These are phyloP conservation scores for Fraxinus excelsior DNA, from an alignment of 257 asterid genomes.

Conservation along the genomic window DNA sequence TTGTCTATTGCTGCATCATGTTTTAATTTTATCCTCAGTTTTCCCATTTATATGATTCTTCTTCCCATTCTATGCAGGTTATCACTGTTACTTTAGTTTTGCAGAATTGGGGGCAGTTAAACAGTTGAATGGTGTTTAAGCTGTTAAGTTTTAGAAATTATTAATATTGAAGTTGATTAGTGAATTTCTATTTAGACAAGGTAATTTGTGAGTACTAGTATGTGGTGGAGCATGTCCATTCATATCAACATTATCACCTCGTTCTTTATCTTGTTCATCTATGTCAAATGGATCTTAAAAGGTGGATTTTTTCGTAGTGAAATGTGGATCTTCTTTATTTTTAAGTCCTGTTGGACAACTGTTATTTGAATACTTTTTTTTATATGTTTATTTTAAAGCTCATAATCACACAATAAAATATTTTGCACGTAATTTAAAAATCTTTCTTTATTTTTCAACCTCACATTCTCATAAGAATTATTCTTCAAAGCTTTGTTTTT, in stretches of 20 bases:
- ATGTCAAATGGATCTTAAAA: not conserved
- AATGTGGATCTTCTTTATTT: not conserved
- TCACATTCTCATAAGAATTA: too few relatives aligned
- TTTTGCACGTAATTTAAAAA: too few relatives aligned
- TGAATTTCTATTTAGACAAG: not conserved
- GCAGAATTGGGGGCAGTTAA: conserved; percentile 11
- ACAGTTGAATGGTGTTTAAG: not conserved
- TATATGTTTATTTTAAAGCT: too few relatives aligned
- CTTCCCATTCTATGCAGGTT: not conserved
- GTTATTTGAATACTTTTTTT: too few relatives aligned
- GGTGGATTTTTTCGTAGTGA: not conserved
- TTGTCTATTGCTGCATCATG: not conserved
- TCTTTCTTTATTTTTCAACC: too few relatives aligned
- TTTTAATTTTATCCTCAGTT: not conserved
- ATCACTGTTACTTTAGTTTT: conserved; percentile 9
- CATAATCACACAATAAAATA: too few relatives aligned
- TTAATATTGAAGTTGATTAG: too few relatives aligned
- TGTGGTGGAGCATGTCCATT: conserved; percentile 2
- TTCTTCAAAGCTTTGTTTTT: too few relatives aligned
- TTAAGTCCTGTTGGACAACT: not conserved
- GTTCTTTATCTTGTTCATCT: not conserved
- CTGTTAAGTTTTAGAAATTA: not conserved
- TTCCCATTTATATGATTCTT: not conserved
- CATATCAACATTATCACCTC: not conserved
- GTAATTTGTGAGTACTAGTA: conserved; percentile 10